phyloP scores from a whole-genome alignment of 2,329 filamentous ascomycete species.

The Aspergillus vadensis region DNA sequence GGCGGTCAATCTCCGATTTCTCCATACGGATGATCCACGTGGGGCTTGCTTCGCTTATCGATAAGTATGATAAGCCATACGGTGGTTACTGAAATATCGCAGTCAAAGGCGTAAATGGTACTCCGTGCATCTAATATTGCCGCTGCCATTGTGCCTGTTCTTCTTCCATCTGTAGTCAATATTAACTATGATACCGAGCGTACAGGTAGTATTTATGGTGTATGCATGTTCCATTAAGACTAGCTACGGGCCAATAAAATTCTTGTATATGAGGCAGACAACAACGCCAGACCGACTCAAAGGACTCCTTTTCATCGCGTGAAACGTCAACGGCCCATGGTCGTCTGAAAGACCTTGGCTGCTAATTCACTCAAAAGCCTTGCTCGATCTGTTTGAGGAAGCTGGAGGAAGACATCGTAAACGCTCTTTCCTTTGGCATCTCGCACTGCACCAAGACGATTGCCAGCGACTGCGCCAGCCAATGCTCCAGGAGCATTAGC shows the following conservation, averaged over 20 bases:
- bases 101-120: no score
- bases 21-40: constrained; percentile 5
- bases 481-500: constrained; percentile 87
- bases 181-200: no score
- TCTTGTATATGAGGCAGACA: neutral
- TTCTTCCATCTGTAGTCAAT: no score
- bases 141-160: neutral
- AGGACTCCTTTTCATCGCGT: neutral
- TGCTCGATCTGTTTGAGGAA: constrained; percentile 80
- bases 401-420: constrained; percentile 82
- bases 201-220: no score
- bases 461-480: constrained; percentile 89
- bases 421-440: constrained; percentile 95
- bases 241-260: neutral
- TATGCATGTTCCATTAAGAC: no score
- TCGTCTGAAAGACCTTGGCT: constrained; percentile 70
- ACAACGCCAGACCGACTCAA: neutral
- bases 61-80: constrained; percentile 22
- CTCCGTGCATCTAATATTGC: no score
- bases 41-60: constrained; percentile 26
- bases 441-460: constrained; percentile 82
- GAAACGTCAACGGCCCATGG: constrained; percentile 31
- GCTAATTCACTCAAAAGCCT: constrained; percentile 81
- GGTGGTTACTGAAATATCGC: neutral
- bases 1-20: constrained; percentile 9